Evolutionary conservation across 2,329 filamentous ascomycete genomes (phyloP).

Genomic region (Ophiostoma piceae): DNA sequence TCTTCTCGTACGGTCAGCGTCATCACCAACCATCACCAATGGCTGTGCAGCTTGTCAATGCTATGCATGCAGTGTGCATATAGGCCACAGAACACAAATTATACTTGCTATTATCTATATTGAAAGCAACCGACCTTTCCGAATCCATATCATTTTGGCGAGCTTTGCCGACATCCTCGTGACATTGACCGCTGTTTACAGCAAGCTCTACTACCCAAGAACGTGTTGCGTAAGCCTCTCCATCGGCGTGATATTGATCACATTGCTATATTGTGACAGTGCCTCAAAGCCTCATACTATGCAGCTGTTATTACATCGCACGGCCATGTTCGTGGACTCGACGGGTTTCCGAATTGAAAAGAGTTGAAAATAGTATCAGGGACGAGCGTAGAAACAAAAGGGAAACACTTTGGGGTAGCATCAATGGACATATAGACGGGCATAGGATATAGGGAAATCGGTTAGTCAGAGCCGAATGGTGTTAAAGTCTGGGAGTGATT

Average conservation of each 20-base stretch:
- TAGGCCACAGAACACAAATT: background rate
- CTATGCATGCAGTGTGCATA: background rate
- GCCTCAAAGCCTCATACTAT: background rate
- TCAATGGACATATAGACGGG: background rate
- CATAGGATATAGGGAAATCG: background rate
- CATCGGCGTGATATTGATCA: background rate
- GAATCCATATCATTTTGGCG: background rate
- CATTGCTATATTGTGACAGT: background rate
- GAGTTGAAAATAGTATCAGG: background rate
- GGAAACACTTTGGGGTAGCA: background rate
- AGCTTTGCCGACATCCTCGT: background rate
- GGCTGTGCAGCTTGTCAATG: background rate
- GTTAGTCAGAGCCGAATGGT: background rate
- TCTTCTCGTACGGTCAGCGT: conserved; percentile 2
- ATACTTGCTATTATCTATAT: background rate
- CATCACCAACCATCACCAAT: background rate
- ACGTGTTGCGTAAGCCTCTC: conserved; percentile 5
- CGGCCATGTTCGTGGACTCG: background rate
- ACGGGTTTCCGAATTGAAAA: background rate
- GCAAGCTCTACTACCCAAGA: background rate
- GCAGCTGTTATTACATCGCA: background rate
- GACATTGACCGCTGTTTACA: background rate
- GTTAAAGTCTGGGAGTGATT: background rate
- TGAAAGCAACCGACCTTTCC: background rate
- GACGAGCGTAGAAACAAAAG: background rate